Percentiles rank a stretch among this genome's conserved stretches.
Evolutionary conservation across 345 rosid genomes (phyloP).

Genomic region (Melaleuca alternifolia): DNA sequence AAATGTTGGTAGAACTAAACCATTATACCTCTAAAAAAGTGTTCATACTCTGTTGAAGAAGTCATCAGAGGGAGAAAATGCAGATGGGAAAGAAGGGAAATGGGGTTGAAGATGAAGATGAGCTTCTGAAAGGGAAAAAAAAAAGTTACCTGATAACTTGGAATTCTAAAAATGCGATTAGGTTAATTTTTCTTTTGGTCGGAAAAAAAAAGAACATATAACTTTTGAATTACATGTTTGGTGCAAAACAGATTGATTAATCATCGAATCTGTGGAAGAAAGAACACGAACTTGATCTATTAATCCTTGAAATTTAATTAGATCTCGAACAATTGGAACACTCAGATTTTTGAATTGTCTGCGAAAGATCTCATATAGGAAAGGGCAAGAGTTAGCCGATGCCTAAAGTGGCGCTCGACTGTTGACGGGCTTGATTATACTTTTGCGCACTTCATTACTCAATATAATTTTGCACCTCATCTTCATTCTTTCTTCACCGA

Average conservation of each 20-base stretch:
- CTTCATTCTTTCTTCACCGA: neutral
- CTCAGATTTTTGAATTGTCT: neutral
- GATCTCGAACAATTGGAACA: neutral
- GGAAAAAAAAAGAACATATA: too few relatives aligned
- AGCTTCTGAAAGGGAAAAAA: neutral
- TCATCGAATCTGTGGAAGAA: neutral
- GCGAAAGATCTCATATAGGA: neutral
- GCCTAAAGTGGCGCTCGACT: neutral
- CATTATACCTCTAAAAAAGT: neutral
- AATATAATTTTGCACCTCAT: neutral
- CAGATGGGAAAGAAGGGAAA: neutral
- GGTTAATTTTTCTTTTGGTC: too few relatives aligned
- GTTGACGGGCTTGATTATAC: neutral
- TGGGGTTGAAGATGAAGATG: neutral
- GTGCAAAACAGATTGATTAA: neutral
- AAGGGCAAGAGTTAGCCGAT: neutral
- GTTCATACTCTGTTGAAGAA: neutral
- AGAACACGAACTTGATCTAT: neutral
- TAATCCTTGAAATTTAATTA: neutral
- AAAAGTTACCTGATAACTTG: neutral
- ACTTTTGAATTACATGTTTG: neutral
- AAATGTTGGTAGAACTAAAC: neutral
- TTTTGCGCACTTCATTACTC: neutral
- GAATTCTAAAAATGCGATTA: neutral
- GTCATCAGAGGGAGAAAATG: neutral